Evolutionary conservation across 345 rosid genomes (phyloP).

Genomic region (Hypericum perforatum): DNA sequence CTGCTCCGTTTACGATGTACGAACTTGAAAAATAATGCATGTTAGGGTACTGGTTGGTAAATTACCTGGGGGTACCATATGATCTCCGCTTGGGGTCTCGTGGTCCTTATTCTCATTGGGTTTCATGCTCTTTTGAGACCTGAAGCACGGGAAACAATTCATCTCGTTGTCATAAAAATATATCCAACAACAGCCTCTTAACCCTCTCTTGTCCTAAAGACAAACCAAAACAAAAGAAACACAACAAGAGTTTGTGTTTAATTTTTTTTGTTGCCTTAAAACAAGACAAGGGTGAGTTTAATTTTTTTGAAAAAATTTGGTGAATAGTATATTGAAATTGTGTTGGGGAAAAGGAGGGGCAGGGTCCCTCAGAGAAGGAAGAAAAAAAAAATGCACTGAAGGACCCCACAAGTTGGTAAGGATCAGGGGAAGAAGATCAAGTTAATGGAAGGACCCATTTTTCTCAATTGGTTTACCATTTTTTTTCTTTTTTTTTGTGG

Average conservation of each 20-base stretch:
- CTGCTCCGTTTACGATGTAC: neutral
- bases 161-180: neutral
- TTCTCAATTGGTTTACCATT: too few species aligned
- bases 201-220: neutral
- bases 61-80: neutral
- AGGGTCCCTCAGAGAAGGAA: slow-evolving; percentile 35
- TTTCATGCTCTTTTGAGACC: slow-evolving; percentile 4
- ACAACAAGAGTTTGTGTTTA: neutral
- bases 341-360: slow-evolving; percentile 1
- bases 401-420: slow-evolving; percentile 37
- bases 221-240: neutral
- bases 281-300: neutral
- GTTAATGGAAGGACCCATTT: slow-evolving; percentile 10
- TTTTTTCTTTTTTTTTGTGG: too few species aligned
- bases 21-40: neutral
- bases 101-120: neutral
- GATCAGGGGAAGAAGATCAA: neutral
- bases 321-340: too few species aligned
- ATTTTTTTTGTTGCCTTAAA: too few species aligned
- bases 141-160: slow-evolving; percentile 9
- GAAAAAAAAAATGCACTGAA: slow-evolving; percentile 14
- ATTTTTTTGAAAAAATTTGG: neutral
- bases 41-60: neutral
- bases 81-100: neutral
- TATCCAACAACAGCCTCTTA: neutral